Evolutionary conservation across 2,329 filamentous ascomycete genomes (phyloP).

Genomic region (Neofusicoccum laricinum): DNA sequence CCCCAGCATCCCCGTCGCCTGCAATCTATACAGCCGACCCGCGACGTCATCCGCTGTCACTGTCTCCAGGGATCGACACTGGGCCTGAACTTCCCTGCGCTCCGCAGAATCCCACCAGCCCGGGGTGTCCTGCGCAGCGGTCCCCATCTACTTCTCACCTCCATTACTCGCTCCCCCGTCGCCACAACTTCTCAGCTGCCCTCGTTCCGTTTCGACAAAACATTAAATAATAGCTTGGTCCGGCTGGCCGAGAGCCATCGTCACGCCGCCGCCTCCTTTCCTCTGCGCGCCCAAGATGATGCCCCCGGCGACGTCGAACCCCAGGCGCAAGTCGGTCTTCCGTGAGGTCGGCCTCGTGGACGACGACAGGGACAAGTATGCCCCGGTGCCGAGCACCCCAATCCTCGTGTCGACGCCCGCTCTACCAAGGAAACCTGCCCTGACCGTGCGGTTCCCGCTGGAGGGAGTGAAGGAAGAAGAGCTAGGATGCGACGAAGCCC

Average conservation of each 20-base stretch:
- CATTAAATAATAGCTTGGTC: background rate
- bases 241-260: background rate
- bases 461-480: constrained; percentile 2
- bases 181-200: background rate
- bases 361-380: constrained; percentile 2
- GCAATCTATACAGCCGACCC: background rate
- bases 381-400: background rate
- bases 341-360: constrained; percentile 9
- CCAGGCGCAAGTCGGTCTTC: constrained; percentile 15
- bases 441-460: background rate
- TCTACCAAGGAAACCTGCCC: background rate
- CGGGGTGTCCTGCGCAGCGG: too few relatives aligned
- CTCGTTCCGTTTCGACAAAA: background rate
- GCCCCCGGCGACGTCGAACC: constrained; percentile 12
- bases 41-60: constrained; percentile 9
- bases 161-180: background rate
- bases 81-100: background rate
- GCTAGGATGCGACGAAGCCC: background rate
- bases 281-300: background rate
- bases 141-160: background rate
- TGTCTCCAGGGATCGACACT: background rate
- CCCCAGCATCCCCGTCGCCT: background rate
- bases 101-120: background rate
- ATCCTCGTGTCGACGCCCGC: background rate
- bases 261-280: background rate